Conservation (phyloP, 2,329 filamentous ascomycete genomes). For the Dactylellina cionopaga region DNA sequence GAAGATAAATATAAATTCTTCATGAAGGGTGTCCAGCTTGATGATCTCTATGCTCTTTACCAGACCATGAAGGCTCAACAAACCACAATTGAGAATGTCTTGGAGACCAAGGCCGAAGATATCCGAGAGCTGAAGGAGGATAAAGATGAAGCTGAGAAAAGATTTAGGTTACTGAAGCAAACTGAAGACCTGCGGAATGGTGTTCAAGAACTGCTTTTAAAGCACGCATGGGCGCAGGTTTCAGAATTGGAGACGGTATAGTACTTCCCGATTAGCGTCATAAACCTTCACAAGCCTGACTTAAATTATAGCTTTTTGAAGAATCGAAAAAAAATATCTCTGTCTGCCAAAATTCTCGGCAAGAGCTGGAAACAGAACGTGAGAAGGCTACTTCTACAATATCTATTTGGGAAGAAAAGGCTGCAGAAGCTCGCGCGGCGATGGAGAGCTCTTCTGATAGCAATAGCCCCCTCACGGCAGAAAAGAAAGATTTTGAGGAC, state of each 20-base stretch:
- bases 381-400: slow-evolving; percentile 5
- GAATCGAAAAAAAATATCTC: neutral
- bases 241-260: slow-evolving; percentile 73
- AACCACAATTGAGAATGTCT: slow-evolving; percentile 74
- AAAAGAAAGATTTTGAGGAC: slow-evolving; percentile 33
- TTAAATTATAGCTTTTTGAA: slow-evolving; percentile 16
- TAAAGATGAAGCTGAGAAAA: slow-evolving; percentile 71
- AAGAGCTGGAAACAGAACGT: neutral
- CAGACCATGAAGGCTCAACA: slow-evolving; percentile 80
- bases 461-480: slow-evolving; percentile 25
- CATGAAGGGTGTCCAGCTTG: slow-evolving; percentile 89
- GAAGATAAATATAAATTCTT: slow-evolving; percentile 96
- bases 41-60: slow-evolving; percentile 92
- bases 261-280: neutral
- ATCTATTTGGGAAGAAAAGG: slow-evolving; percentile 15
- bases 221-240: slow-evolving; percentile 89
- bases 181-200: slow-evolving; percentile 73
- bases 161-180: slow-evolving; percentile 73
- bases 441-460: slow-evolving; percentile 27
- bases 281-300: neutral
- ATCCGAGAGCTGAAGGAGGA: slow-evolving; percentile 70
- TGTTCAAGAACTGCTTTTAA: slow-evolving; percentile 69
- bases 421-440: slow-evolving; percentile 19
- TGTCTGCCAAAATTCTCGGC: neutral
- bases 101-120: slow-evolving; percentile 71